Conservation (phyloP, 2,329 filamentous ascomycete genomes). For the Juglanconis oblonga region DNA sequence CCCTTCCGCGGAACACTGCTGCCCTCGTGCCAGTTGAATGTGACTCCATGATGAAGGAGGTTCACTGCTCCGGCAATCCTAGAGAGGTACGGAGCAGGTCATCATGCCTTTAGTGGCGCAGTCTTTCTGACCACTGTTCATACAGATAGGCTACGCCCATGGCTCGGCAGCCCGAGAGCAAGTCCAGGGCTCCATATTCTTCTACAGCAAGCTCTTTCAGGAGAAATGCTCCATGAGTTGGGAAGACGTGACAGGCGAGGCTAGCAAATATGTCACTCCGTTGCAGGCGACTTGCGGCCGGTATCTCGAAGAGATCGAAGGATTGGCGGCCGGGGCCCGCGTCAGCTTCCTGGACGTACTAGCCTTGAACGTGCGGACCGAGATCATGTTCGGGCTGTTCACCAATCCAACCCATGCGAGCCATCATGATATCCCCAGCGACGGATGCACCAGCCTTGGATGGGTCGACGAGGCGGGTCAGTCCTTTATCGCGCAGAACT, state of each 20-base stretch:
- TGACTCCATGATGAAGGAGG: background rate
- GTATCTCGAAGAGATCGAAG: constrained; percentile 16
- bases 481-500: constrained; percentile 17
- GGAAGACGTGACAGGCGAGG: constrained; percentile 8
- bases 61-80: constrained; percentile 16
- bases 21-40: background rate
- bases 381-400: constrained; percentile 18
- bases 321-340: constrained; percentile 12
- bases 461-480: background rate
- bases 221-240: constrained; percentile 13
- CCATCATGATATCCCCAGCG: constrained; percentile 10
- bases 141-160: constrained; percentile 14
- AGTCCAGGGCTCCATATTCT: constrained; percentile 14
- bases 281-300: constrained; percentile 4
- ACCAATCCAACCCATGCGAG: background rate
- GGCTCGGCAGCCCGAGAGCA: constrained; percentile 7
- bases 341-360: constrained; percentile 14
- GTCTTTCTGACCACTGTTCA: too few species aligned
- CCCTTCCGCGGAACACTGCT: background rate
- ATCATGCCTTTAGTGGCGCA: too few species aligned
- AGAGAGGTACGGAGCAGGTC: background rate
- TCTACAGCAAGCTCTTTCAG: constrained; percentile 13
- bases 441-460: constrained; percentile 17
- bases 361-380: constrained; percentile 18
- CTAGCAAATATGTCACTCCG: constrained; percentile 1